Evolutionary conservation across 2,329 filamentous ascomycete genomes (phyloP).

Genomic region (Colletotrichum musicola): DNA sequence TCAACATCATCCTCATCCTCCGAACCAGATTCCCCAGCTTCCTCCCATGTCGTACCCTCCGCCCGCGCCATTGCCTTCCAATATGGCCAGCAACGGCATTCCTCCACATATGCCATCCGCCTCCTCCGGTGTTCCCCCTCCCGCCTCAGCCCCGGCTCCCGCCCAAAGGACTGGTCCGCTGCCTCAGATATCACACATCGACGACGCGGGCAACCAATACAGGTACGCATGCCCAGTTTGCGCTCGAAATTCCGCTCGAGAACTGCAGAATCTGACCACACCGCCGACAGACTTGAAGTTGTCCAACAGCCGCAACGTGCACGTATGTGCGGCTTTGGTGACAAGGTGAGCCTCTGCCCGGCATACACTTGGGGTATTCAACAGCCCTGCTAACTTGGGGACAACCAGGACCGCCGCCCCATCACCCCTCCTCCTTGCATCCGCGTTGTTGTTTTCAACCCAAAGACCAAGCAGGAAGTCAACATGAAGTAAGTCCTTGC

Average conservation of each 20-base stretch:
- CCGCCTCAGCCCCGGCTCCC: not conserved
- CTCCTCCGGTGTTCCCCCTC: not conserved
- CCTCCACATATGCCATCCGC: slow-evolving; percentile 23
- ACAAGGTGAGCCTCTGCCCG: slow-evolving; percentile 75
- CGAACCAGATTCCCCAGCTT: slow-evolving; percentile 33
- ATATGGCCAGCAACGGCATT: slow-evolving; percentile 32
- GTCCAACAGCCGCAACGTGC: slow-evolving; percentile 93
- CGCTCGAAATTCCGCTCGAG: not conserved
- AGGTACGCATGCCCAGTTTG: slow-evolving; percentile 11
- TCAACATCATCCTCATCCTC: slow-evolving; percentile 28
- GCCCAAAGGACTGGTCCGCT: slow-evolving; percentile 1
- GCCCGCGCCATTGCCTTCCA: slow-evolving; percentile 32
- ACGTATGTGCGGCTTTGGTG: slow-evolving; percentile 98
- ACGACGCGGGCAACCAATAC: slow-evolving; percentile 29
- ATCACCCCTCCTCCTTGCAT: slow-evolving; percentile 97
- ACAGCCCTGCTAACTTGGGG: not conserved
- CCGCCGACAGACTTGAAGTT: slow-evolving; percentile 73
- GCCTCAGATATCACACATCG: slow-evolving; percentile 22
- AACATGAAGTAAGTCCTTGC: slow-evolving; percentile 79
- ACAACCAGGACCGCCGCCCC: slow-evolving; percentile 83
- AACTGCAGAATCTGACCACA: not conserved
- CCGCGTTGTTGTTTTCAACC: slow-evolving; percentile 82
- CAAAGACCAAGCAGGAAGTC: slow-evolving; percentile 80
- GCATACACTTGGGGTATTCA: slow-evolving; percentile 31
- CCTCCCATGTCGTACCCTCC: slow-evolving; percentile 36